A percentile compares a stretch with the other conserved stretches of the same genome.
Evolutionary conservation across 176 grass and related monocot species (phyloP).

Genomic region (Chloris gayana): DNA sequence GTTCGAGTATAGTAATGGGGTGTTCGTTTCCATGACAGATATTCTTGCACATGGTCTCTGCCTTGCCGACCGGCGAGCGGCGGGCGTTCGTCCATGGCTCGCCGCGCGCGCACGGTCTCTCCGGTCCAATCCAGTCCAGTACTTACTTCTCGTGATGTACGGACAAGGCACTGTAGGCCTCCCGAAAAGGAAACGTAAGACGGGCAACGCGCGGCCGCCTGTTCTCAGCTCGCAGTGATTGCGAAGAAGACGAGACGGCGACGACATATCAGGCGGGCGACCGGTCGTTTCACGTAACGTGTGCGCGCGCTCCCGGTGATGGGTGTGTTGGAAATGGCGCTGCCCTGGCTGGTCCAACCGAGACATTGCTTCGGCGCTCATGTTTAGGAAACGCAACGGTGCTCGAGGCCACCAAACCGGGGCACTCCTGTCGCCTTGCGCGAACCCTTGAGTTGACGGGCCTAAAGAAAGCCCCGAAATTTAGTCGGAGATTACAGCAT

Average conservation of each 20-base stretch:
- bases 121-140: too few relatives aligned
- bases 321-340: neutral
- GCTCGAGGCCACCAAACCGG: conserved; percentile 44
- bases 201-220: neutral
- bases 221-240: neutral
- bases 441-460: neutral
- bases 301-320: conserved; percentile 11
- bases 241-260: neutral
- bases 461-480: neutral
- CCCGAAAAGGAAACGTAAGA: neutral
- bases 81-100: neutral
- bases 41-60: too few relatives aligned
- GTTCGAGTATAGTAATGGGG: neutral
- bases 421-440: neutral
- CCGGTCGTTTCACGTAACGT: conserved; percentile 1
- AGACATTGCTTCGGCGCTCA: conserved; percentile 30
- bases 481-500: neutral
- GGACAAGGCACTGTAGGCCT: neutral
- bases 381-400: conserved; percentile 19
- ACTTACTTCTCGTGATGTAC: neutral
- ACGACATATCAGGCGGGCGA: neutral
- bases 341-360: neutral
- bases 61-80: too few relatives aligned
- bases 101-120: neutral
- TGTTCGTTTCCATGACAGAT: too few relatives aligned